phyloP scores from a whole-genome alignment of 192 early-diverging fungal genomes.

The Rhizophagus sp. region DNA sequence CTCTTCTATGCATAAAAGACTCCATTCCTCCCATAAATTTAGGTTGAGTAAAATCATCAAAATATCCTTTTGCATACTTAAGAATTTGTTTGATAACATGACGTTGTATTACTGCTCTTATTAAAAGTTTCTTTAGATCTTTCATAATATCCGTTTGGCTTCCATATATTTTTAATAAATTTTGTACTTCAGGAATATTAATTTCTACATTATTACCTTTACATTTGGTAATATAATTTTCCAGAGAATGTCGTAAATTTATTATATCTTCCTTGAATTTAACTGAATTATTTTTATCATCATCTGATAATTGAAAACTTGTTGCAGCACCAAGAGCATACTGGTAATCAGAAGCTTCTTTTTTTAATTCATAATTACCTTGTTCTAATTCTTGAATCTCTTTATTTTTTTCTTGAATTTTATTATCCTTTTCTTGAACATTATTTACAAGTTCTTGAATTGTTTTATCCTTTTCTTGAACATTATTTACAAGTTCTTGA shows the following conservation, averaged over 20 bases:
- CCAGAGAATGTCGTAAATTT: neutral
- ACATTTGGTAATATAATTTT: neutral
- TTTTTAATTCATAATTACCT: neutral
- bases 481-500: too few relatives aligned
- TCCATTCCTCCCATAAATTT: neutral
- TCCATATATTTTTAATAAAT: neutral
- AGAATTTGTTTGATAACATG: neutral
- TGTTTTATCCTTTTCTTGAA: too few relatives aligned
- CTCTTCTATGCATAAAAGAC: neutral
- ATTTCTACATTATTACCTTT: neutral
- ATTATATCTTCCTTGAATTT: neutral
- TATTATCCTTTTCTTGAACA: neutral
- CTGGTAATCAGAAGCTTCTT: constrained; percentile 16
- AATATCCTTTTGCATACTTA: neutral
- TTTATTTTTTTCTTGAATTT: neutral
- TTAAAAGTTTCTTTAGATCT: neutral
- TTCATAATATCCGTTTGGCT: neutral
- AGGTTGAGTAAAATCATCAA: neutral
- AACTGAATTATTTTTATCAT: constrained; percentile 14
- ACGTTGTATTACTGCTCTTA: constrained; percentile 16
- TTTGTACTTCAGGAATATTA: neutral
- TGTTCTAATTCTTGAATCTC: neutral
- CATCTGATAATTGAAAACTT: constrained; percentile 7
- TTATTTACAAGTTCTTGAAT: neutral
- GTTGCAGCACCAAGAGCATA: constrained; percentile 16